Evolutionary conservation across 495 filamentous ascomycete species (phyloP).

Genomic region (Xylaria cubensis): DNA sequence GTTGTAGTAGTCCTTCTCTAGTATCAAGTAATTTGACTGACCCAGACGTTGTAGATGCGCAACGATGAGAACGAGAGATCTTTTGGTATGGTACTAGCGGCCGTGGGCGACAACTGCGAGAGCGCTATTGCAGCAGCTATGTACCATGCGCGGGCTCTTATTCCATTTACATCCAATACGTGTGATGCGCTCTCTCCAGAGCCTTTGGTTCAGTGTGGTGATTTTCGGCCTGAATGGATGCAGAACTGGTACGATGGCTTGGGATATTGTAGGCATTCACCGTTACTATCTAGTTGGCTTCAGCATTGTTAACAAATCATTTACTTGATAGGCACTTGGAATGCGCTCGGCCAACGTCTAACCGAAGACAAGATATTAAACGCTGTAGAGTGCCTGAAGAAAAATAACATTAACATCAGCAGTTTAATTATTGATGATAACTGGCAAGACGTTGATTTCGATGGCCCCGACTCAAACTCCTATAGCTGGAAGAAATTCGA

Average conservation of each 20-base stretch:
- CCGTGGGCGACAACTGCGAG: conserved; percentile 78
- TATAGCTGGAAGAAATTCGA: conserved; percentile 76
- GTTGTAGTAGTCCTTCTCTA: conserved; percentile 29
- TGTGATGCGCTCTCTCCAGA: conserved; percentile 43
- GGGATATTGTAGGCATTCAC: conserved; percentile 60
- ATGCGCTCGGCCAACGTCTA: conserved; percentile 81
- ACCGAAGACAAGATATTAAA: conserved; percentile 79
- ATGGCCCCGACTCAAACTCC: conserved; percentile 52
- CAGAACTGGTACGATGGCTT: conserved; percentile 89
- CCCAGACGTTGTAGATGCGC: conserved; percentile 42
- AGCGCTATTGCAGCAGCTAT: conserved; percentile 79
- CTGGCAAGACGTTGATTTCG: conserved; percentile 80
- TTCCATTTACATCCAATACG: conserved; percentile 43
- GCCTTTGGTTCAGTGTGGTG: conserved; percentile 53
- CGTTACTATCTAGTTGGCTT: background rate
- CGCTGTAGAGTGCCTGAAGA: conserved; percentile 73
- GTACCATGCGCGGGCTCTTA: conserved; percentile 80
- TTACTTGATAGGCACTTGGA: conserved; percentile 76
- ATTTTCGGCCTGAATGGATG: conserved; percentile 71
- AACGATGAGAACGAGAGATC: conserved; percentile 68
- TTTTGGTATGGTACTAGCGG: conserved; percentile 69
- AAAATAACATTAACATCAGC: conserved; percentile 75
- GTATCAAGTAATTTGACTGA: conserved; percentile 21
- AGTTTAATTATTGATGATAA: conserved; percentile 95
- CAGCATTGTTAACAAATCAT: background rate